Evolutionary conservation across 2,329 filamentous ascomycete genomes (phyloP), one percentile per base, ranked within the genome.

Genomic region (Lecanicillium sp.): DNA sequence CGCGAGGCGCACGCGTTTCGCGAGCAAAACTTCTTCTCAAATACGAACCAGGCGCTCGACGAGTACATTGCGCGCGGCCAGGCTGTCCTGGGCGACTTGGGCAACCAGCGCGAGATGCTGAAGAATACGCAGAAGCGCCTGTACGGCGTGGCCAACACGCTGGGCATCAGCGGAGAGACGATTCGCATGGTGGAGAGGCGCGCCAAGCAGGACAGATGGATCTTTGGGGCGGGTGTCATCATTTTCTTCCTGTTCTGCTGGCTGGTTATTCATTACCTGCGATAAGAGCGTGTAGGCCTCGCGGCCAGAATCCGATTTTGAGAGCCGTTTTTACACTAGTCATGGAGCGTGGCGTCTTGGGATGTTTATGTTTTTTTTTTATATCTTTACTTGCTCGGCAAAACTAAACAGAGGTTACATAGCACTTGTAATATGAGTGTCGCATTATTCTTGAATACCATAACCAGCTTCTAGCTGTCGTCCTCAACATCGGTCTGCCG

Each of bases 181-280:
- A 98, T 98, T 48, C 80, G 92, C 33, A 97, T 92, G 87, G 84
- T 98, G 30, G 90, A 97, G 65, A 68, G 92, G 50, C 73, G 92
- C 46, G 88, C 92, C 36, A 84, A 80, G 60, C 85, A 97, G 68
- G 92, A 98, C 60, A 97, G 96, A 65, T 97, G 89, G 88, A 94
- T 98, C 27, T 98, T 98, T 60, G 85, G 84, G 73, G 84, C 69
- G 0, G 88, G 92, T 0, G 87, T 90, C 3, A 62, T 94, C 5
- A 62, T 92, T 27, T 98, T 98, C 61, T 85, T 97, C 53, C 56
- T 76, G 28, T 98, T 98, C 58, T 95, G 90, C 61, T 97, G 87
- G 79, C 65, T 92, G 47, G 88, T 94, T 40, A 58, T 98, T 56
- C 84, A 89, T 62, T 97, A 78, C 57, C 60, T 98, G 62, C 70